Percentiles rank a stretch among this genome's conserved stretches.
These are phyloP conservation scores for Phytopythium ostracodes DNA, from an alignment of 352 stramenopile genomes.

Conservation along the genomic window DNA sequence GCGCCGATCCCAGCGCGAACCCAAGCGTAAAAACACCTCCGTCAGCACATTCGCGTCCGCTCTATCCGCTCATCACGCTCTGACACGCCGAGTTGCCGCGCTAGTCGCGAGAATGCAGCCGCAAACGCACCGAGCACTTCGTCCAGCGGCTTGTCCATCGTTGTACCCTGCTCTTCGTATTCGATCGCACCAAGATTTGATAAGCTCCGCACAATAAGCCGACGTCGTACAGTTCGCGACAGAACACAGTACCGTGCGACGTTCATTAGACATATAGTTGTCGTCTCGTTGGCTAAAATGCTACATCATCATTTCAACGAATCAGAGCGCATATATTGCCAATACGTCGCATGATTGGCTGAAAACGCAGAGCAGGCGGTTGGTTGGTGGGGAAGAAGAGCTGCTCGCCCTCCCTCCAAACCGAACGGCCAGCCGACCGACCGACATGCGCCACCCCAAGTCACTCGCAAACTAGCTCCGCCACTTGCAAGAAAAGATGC, in stretches of 20 bases:
- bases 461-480: slow-evolving; percentile 77
- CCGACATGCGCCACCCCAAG: too few relatives aligned
- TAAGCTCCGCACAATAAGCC: neutral
- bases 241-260: neutral
- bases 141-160: slow-evolving; percentile 5
- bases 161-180: too few relatives aligned
- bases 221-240: slow-evolving; percentile 1
- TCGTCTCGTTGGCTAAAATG: neutral
- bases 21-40: neutral
- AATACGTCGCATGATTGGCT: slow-evolving; percentile 4
- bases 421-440: neutral
- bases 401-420: neutral
- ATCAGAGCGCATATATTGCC: neutral
- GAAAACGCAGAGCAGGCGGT: neutral
- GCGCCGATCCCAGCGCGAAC: neutral
- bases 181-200: too few relatives aligned
- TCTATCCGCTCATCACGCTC: neutral
- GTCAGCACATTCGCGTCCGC: neutral
- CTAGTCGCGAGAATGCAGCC: too few relatives aligned
- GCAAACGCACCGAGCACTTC: neutral
- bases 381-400: slow-evolving; percentile 13
- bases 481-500: slow-evolving; percentile 55
- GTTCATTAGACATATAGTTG: neutral
- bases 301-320: neutral
- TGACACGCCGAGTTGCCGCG: too few relatives aligned